Conservation (phyloP, 2,329 filamentous ascomycete genomes). For the Colletotrichum musicola region DNA sequence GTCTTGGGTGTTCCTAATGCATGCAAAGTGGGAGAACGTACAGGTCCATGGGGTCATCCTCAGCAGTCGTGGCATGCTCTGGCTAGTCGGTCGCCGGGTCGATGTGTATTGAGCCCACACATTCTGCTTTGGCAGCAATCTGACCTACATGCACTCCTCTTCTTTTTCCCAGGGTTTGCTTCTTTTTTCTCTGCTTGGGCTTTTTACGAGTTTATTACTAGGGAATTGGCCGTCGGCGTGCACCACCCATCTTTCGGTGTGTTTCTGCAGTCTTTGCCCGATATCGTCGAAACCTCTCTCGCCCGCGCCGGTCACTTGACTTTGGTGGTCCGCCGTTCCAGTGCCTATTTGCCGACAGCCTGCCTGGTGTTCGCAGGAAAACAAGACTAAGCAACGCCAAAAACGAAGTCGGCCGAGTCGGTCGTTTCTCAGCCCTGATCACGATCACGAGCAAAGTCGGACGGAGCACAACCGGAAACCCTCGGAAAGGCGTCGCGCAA, state of each 20-base stretch:
- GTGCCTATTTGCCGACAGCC: not conserved
- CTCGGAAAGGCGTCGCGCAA: not conserved
- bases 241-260: not conserved
- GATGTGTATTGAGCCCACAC: slow-evolving; percentile 36
- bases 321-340: not conserved
- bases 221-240: too few species aligned
- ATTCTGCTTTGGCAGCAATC: slow-evolving; percentile 27
- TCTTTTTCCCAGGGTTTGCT: not conserved
- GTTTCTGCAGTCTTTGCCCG: not conserved
- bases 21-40: slow-evolving; percentile 41
- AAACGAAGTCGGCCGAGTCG: not conserved
- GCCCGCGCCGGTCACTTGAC: not conserved
- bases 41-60: slow-evolving; percentile 35
- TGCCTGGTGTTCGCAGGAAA: not conserved
- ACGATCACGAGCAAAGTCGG: not conserved
- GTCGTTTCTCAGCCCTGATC: not conserved
- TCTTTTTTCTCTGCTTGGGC: too few species aligned
- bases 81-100: slow-evolving; percentile 44
- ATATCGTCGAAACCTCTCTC: not conserved
- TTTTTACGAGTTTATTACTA: too few species aligned
- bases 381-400: not conserved
- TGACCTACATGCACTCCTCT: slow-evolving; percentile 9
- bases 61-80: slow-evolving; percentile 53
- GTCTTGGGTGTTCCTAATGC: slow-evolving; percentile 42
- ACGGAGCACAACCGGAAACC: not conserved